Base-by-base conservation (phyloP, 2,329 filamentous ascomycete species). In the Phaeoacremonium minimum region DNA sequence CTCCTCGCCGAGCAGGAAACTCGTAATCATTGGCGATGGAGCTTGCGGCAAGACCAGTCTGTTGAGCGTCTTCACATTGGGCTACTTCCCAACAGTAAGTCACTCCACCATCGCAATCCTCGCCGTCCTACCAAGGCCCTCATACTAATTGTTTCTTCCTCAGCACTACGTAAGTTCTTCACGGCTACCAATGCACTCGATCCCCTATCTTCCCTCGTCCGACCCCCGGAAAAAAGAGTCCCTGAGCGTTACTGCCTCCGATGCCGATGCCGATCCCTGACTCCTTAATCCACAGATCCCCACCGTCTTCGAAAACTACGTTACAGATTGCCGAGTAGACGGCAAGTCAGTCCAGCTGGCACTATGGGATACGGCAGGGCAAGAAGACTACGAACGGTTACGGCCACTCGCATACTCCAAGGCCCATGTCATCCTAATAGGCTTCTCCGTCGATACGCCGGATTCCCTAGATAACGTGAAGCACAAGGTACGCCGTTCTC, bases 221-320 rank as follows among this genome's bases (percentile, higher is more conserved):
- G n/a, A 16, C 15, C 22, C 9, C 18, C 18, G 16, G 29, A 22
- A 31, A 14, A n/a, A n/a, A n/a, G n/a, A n/a, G n/a, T n/a, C n/a
- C n/a, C n/a, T n/a, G n/a, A n/a, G n/a, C n/a, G n/a, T n/a, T n/a
- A n/a, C n/a, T n/a, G n/a, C n/a, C n/a, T n/a, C n/a, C n/a, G n/a
- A n/a, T n/a, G 28, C 15, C 17, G n/a, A 28, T 15, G 15, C n/a
- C n/a, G n/a, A n/a, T n/a, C n/a, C n/a, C n/a, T n/a, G n/a, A n/a
- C n/a, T n/a, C n/a, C n/a, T n/a, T n/a, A n/a, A n/a, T 51, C 44
- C 58, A 50, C 61, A 89, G 83, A 90, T 95, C 35, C 93, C 93
- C 2, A 98, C 93, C 32, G 93, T 98, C 26, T 98, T 98, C 64
- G 93, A 98, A 60, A 98, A 98, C 69, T 98, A 98, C 57, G 93